These are phyloP conservation scores for Thelephora ganbajun DNA, from an alignment of 768 basidiomycete genomes.

Conservation along the genomic window DNA sequence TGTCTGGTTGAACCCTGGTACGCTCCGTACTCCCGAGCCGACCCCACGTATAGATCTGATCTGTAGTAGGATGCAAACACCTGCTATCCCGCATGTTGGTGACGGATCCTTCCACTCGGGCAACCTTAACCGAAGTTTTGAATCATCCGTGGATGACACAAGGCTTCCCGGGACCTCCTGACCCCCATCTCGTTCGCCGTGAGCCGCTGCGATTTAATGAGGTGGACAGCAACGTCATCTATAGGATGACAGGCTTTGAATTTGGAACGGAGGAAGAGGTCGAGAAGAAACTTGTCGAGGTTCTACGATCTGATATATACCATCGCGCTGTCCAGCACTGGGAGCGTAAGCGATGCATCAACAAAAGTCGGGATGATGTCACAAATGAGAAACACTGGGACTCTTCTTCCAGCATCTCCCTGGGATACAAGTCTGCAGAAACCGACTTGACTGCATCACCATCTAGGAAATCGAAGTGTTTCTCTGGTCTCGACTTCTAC, in stretches of 20 bases:
- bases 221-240: conserved; percentile 74
- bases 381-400: conserved; percentile 29
- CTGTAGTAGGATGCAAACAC: conserved; percentile 74
- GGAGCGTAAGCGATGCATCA: conserved; percentile 44
- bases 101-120: conserved; percentile 77
- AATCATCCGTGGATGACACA: conserved; percentile 88
- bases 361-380: conserved; percentile 22
- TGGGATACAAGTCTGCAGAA: conserved; percentile 33
- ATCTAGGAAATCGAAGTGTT: conserved; percentile 63
- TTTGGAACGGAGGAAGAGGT: conserved; percentile 87
- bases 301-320: conserved; percentile 73
- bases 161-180: conserved; percentile 68
- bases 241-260: conserved; percentile 91
- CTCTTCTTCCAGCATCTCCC: conserved; percentile 52
- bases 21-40: conserved; percentile 11
- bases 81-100: conserved; percentile 92
- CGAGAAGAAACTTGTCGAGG: conserved; percentile 50
- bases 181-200: conserved; percentile 75
- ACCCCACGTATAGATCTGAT: conserved; percentile 7
- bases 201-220: conserved; percentile 84
- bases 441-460: conserved; percentile 12
- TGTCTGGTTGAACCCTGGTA: conserved; percentile 88
- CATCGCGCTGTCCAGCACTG: conserved; percentile 57
- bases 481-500: conserved; percentile 92
- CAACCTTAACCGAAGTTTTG: conserved; percentile 74